phyloP scores from a whole-genome alignment of 345 rosid species.

The Bruguiera gymnorhiza region DNA sequence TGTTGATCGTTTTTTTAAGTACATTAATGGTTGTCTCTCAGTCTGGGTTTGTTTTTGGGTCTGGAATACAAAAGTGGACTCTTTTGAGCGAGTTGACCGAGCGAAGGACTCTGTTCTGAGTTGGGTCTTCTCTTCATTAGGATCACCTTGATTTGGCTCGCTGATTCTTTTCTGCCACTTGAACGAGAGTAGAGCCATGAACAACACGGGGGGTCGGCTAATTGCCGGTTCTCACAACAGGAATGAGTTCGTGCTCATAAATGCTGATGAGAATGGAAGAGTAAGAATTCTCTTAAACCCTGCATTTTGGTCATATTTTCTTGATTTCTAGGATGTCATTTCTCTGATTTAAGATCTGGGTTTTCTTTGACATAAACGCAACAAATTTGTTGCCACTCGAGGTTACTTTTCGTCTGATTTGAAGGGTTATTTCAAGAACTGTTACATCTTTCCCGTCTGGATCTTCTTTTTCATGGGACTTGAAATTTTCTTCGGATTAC shows the following conservation, averaged over 20 bases:
- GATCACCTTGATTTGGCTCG: conserved; percentile 3
- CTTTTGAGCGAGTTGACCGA: conserved; percentile 6
- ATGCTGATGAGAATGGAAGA: conserved; percentile 81
- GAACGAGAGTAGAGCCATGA: conserved; percentile 36
- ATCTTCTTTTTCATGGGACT: background rate
- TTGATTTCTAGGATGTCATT: background rate
- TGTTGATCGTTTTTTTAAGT: background rate
- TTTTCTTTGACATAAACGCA: conserved; percentile 1
- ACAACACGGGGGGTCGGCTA: conserved; percentile 85
- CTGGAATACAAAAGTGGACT: conserved; percentile 8
- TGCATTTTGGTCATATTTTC: background rate
- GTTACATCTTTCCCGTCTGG: background rate
- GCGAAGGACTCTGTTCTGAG: conserved; percentile 6
- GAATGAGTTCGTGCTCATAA: conserved; percentile 88
- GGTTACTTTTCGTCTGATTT: background rate
- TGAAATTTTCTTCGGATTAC: background rate
- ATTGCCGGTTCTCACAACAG: conserved; percentile 95
- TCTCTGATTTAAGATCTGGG: conserved; percentile 38
- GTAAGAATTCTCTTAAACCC: conserved; percentile 38
- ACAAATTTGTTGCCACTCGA: background rate
- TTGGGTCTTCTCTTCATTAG: conserved; percentile 17
- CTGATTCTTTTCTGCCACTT: conserved; percentile 13
- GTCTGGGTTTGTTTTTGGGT: background rate
- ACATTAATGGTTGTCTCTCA: background rate
- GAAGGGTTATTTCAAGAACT: background rate